phyloP scores from a whole-genome alignment of 176 grass and related monocot species.

The Avena sativa region DNA sequence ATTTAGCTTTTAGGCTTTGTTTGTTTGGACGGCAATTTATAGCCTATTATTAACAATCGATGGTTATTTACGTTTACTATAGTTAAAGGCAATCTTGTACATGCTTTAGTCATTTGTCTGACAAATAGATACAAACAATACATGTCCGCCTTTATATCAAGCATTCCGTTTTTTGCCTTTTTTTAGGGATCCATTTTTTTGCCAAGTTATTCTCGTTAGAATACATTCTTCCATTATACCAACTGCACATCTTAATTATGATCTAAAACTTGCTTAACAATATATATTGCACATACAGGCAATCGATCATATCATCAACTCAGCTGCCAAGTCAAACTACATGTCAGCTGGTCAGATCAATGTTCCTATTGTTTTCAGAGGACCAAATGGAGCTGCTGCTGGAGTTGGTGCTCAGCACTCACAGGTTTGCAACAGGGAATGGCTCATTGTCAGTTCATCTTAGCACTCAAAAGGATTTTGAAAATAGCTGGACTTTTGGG shows the following conservation, averaged over 20 bases:
- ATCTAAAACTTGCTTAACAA: neutral
- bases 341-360: conserved; percentile 91
- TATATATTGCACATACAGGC: conserved; percentile 58
- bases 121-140: neutral
- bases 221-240: conserved; percentile 1
- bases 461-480: neutral
- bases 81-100: neutral
- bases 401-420: conserved; percentile 99
- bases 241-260: neutral
- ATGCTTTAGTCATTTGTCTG: conserved; percentile 22
- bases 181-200: neutral
- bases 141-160: conserved; percentile 2
- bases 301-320: conserved; percentile 99
- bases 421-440: conserved; percentile 61
- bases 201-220: neutral
- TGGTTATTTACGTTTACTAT: conserved; percentile 3
- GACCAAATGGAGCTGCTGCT: conserved; percentile 92
- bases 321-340: conserved; percentile 96
- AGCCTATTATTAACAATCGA: neutral
- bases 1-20: neutral
- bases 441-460: conserved; percentile 7
- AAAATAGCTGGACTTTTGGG: neutral
- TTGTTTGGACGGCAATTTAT: conserved; percentile 5
- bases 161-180: neutral
- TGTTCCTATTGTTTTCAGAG: conserved; percentile 97